Percentiles rank a stretch among this genome's conserved stretches.
Evolutionary conservation across 768 basidiomycete genomes (phyloP).

Genomic region (Terana coerulea): DNA sequence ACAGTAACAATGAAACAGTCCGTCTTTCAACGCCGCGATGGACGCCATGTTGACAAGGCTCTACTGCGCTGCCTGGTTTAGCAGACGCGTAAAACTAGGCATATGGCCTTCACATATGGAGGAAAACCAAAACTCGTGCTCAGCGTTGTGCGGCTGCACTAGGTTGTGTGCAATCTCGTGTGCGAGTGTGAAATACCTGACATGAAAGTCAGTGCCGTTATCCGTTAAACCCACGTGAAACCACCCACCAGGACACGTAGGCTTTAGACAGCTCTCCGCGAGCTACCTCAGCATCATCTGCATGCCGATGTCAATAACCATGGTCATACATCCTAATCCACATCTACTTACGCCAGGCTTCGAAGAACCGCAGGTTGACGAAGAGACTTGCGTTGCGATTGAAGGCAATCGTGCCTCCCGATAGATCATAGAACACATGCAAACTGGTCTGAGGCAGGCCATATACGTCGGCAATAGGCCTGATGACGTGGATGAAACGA

Average conservation of each 20-base stretch:
- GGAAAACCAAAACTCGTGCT: conserved; percentile 94
- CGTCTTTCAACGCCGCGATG: no score
- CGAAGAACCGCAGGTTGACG: conserved; percentile 81
- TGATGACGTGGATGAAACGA: conserved; percentile 71
- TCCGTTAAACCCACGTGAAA: not conserved
- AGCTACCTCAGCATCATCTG: conserved; percentile 70
- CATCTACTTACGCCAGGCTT: conserved; percentile 77
- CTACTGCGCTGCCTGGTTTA: not conserved
- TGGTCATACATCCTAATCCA: not conserved
- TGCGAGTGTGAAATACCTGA: conserved; percentile 86
- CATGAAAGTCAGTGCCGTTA: not conserved
- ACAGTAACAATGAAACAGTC: no score
- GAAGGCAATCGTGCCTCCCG: conserved; percentile 87
- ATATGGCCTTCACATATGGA: conserved; percentile 77
- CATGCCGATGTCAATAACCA: not conserved
- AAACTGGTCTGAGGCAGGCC: conserved; percentile 67
- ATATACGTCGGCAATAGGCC: conserved; percentile 66
- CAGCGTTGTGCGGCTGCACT: conserved; percentile 80
- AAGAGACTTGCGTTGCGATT: conserved; percentile 88
- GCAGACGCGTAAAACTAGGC: conserved; percentile 6
- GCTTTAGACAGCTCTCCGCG: conserved; percentile 54
- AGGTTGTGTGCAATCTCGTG: conserved; percentile 95
- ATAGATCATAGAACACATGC: conserved; percentile 83
- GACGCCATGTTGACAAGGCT: no score
- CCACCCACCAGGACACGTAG: conserved; percentile 73